These are phyloP conservation scores for Psilocybe cubensis DNA, from an alignment of 768 basidiomycete species.

Conservation along the genomic window DNA sequence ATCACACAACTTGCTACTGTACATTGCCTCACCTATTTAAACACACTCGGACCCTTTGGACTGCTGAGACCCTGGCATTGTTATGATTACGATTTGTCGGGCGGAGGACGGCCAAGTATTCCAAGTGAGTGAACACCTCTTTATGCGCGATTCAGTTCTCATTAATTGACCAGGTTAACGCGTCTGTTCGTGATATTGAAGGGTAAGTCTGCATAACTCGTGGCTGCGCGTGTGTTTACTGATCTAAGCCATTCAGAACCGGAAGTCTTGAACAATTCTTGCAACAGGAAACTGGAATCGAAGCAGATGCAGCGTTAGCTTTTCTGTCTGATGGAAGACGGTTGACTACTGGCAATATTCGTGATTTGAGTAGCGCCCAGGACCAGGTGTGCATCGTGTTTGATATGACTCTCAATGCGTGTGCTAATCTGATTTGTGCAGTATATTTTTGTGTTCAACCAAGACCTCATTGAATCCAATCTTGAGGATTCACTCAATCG, in stretches of 20 bases:
- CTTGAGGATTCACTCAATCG: conserved; percentile 66
- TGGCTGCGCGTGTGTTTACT: conserved; percentile 7
- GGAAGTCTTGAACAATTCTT: conserved; percentile 75
- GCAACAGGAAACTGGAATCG: conserved; percentile 71
- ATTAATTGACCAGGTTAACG: conserved; percentile 50
- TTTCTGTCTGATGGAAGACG: conserved; percentile 83
- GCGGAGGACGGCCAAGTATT: conserved; percentile 67
- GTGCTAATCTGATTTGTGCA: conserved; percentile 14
- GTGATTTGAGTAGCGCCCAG: conserved; percentile 74
- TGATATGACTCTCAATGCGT: neutral
- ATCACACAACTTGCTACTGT: neutral
- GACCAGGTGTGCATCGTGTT: conserved; percentile 60
- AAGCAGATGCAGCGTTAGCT: conserved; percentile 70
- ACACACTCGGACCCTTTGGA: neutral
- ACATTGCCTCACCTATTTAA: conserved; percentile 7
- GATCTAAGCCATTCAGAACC: conserved; percentile 41
- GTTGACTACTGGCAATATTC: conserved; percentile 68
- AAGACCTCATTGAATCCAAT: conserved; percentile 74
- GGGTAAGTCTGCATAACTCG: conserved; percentile 44
- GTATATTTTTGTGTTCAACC: conserved; percentile 87
- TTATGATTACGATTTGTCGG: conserved; percentile 67
- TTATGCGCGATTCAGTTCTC: neutral
- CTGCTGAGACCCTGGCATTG: conserved; percentile 14
- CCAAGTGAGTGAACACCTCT: conserved; percentile 43
- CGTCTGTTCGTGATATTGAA: conserved; percentile 77